Base-by-base conservation (phyloP, 352 stramenopile species). In the Phytophthora macrochlamydospora region DNA sequence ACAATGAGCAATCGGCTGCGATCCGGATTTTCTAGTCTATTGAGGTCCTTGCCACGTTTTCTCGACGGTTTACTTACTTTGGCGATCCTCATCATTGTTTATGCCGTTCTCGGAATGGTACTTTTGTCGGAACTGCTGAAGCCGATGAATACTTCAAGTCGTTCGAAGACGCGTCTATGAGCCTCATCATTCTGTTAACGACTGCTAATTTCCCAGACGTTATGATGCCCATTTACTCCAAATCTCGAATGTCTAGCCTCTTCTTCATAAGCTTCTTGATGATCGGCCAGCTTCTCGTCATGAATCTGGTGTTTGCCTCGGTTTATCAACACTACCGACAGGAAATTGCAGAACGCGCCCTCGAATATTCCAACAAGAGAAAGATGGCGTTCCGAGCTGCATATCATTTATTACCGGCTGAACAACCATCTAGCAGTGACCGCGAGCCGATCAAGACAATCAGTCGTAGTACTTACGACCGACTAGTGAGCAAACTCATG, bases 181-280 rank as follows among this genome's bases (percentile, higher is more conserved):
- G 79, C 37, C 64, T 95, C 51, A 73, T 91, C 32, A 78, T 93
- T 30, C 51, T 93, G 58, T 51, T 92, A 11, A 94, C 87, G 30
- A 95, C 87, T 1, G 84, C 83, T 3, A 95, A 95, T 59, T 93
- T 85, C n/a, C 87, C 87, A 1, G 85, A 95, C 65, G 69, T 95
- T 12, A 90, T 92, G 82, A 87, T 93, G 68, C 80, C 83, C 5
- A 76, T 81, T 2, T 95, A 92, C 65, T 75, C 68, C 2, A 54
- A 73, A 28, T 53, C 70, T 7, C 71, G 85, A 9, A 65, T 65
- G 8, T 70, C 70, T 2, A 82, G 75, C 50, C 51, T 92, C 24
- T 89, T 92, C 67, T 94, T 95, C 51, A 74, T 91, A 35, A 80
- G 73, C 18, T 90, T 89, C 56, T 70, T 95, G 43, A 69, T 83